Base-by-base conservation (phyloP, 2,329 filamentous ascomycete genomes). In the Rhexocercosporidium sp. region DNA sequence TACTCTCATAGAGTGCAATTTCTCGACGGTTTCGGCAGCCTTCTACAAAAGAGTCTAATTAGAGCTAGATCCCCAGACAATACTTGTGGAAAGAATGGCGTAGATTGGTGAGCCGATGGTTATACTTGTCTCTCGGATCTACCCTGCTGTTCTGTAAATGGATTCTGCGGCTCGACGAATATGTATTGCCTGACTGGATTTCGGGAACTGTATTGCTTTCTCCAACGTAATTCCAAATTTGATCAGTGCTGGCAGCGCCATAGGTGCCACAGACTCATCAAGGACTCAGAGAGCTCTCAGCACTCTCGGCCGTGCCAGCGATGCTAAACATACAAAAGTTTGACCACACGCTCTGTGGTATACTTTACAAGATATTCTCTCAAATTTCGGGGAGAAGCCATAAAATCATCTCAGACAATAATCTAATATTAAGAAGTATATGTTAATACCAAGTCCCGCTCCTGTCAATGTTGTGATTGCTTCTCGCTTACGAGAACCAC, bases 141-240 rank as follows among this genome's bases (percentile, higher is more conserved):
- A 5, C 71, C 70, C 8, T 78, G 77, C 68, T 79, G 77, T 61
- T 76, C 74, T 18, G 64, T 73, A 18, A 74, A 76, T 69, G 75
- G 76, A 12, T 79, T 75, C 68, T 79, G 77, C 56, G 77, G 77
- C 11, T 71, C 69, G 18, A 71, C 75, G 25, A 62, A 69, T 25
- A 71, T 69, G 7, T 76, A 78, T 56, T 79, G 77, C 64, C 44
- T 71, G 11, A 66, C 67, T 69, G 11, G 44, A 60, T 4, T 71
- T 65, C 44, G 70, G 70, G 54, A 70, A 70, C 46, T 70, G 67
- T 16, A 71, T 66, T 18, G 67, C 63, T 25, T 63, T n/a, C n/a
- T n/a, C n/a, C n/a, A n/a, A n/a, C n/a, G n/a, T n/a, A n/a, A n/a
- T n/a, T n/a, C n/a, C 29, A 31, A 31, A 31, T 9, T 7, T 11